Evolutionary conservation across 306 rosid genomes (phyloP).

Genomic region (Cucumis cinereus): DNA sequence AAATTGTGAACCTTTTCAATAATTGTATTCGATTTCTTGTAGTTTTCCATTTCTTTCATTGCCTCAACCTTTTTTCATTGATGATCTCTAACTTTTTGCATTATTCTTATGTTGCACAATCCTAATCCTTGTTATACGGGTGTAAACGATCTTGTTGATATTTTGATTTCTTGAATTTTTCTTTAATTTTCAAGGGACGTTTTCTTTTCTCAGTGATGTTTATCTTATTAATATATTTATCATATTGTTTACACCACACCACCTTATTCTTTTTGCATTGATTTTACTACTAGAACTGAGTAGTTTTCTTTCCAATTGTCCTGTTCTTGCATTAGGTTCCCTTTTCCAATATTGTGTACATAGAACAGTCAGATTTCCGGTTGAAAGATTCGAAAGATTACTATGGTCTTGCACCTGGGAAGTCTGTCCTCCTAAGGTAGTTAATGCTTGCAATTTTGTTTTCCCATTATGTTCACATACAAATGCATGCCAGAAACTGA

Average conservation of each 20-base stretch:
- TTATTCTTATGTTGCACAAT: background rate
- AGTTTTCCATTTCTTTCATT: background rate
- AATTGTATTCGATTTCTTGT: background rate
- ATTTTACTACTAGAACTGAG: background rate
- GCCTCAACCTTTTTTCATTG: background rate
- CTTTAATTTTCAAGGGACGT: background rate
- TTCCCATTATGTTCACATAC: background rate
- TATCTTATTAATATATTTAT: background rate
- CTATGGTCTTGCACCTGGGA: conserved; percentile 96
- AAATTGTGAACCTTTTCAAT: background rate
- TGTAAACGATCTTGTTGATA: background rate
- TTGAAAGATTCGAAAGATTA: conserved; percentile 87
- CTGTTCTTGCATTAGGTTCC: conserved; percentile 40
- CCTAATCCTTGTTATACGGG: background rate
- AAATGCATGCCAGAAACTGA: conserved; percentile 1
- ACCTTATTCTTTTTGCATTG: background rate
- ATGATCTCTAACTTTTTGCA: background rate
- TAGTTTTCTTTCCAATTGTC: background rate
- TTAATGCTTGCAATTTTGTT: conserved; percentile 7
- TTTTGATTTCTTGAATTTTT: background rate
- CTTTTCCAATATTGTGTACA: conserved; percentile 69
- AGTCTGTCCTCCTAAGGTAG: conserved; percentile 85
- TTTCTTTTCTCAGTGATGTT: background rate
- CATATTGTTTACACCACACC: background rate
- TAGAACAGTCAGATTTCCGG: conserved; percentile 84